These are phyloP conservation scores for Sonneratia alba DNA, from an alignment of 345 rosid species.

Conservation along the genomic window DNA sequence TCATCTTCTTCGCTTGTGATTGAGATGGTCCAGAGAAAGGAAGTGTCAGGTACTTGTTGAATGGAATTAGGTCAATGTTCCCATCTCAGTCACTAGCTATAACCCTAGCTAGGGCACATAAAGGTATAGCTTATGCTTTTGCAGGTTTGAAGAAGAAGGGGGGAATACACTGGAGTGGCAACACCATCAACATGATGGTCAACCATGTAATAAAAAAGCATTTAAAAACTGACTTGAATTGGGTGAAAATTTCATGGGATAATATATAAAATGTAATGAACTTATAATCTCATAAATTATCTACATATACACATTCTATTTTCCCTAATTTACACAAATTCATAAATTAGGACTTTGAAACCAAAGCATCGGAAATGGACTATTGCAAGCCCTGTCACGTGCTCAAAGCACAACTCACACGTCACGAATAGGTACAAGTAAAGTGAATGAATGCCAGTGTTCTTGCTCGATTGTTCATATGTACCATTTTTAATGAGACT, in stretches of 20 bases:
- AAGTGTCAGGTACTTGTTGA: not conserved
- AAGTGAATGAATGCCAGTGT: not conserved
- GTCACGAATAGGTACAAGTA: not conserved
- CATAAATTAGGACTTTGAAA: not conserved
- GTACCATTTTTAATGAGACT: not conserved
- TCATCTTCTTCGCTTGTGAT: not conserved
- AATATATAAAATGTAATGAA: too few relatives aligned
- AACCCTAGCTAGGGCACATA: not conserved
- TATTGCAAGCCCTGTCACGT: constrained; percentile 8
- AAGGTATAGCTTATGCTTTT: not conserved
- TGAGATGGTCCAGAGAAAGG: not conserved
- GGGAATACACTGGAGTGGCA: not conserved
- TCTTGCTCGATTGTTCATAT: not conserved
- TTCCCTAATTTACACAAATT: too few relatives aligned
- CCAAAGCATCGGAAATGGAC: not conserved
- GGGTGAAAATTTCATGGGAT: too few relatives aligned
- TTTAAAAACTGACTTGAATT: too few relatives aligned
- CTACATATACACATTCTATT: too few relatives aligned
- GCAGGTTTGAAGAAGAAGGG: not conserved
- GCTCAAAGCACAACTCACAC: constrained; percentile 9
- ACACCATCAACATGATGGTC: not conserved
- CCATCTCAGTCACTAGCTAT: not conserved
- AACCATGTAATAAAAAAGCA: too few relatives aligned
- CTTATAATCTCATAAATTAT: too few relatives aligned
- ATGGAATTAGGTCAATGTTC: not conserved